Base-by-base conservation (phyloP, 257 asterid species). In the Primulina huaijiensis region DNA sequence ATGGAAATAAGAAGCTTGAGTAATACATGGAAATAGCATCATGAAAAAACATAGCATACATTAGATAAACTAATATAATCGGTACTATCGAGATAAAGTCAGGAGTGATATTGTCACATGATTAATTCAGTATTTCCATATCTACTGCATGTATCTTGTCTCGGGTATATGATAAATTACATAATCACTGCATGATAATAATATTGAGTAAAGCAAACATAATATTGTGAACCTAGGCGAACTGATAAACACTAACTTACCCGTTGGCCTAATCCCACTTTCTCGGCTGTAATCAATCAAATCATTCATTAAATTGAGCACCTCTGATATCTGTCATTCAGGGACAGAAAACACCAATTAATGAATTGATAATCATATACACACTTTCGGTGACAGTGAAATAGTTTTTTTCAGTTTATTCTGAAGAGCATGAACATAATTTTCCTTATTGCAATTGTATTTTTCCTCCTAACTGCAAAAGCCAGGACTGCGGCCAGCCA, bases 241-340 rank as follows among this genome's bases (percentile, higher is more conserved):
- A 43, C 53, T 43, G 53, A 43, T 43, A 43, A 12, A 25, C 7
- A 40, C 25, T 10, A 62, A 31, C 59, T 33, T 68, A 69, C 75
- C 75, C 11, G 20, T 53, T 16, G 71, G 71, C 21, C 70, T 19
- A 46, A 33, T 60, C n/a, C 75, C 20, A 25, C 30, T 35, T 62
- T 69, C 75, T 53, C 67, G 74, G 71, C 79, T 75, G 43, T 69
- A 75, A 35, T 62, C 67, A 30, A 75, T 69, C 75, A 68, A 62
- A 55, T 63, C 71, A 17, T 69, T 64, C 79, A 75, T 75, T n/a
- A 60, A 27, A 69, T 75, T 75, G 55, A 69, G 74, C 74, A 74
- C 74, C 60, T 75, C 79, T n/a, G 79, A 68, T 62, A 75, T 75
- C 79, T 75, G 79, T 40, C n/a, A 56, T 52, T 56, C 73, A 56